phyloP scores from a whole-genome alignment of 257 asterid genomes.

The Solanum boliviense region DNA sequence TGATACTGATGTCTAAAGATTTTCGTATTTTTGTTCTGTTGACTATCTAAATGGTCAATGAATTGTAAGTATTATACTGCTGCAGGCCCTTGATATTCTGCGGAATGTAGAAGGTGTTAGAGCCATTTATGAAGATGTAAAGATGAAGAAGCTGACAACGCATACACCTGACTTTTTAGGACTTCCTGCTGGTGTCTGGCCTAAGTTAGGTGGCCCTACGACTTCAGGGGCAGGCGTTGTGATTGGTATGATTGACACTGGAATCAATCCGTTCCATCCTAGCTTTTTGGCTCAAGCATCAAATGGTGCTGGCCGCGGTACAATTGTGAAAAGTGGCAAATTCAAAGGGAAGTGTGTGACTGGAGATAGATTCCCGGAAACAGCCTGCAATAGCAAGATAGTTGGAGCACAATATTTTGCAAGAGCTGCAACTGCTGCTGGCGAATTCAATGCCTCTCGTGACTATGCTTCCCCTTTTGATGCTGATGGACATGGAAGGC shows the following conservation, averaged over 20 bases:
- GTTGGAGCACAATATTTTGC: slow-evolving; percentile 65
- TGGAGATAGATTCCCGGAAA: slow-evolving; percentile 34
- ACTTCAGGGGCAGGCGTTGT: slow-evolving; percentile 50
- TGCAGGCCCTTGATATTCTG: slow-evolving; percentile 32
- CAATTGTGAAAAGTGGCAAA: slow-evolving; percentile 9
- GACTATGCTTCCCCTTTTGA: slow-evolving; percentile 59
- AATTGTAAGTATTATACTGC: not conserved
- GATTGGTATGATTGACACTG: slow-evolving; percentile 63
- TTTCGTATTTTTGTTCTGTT: not conserved
- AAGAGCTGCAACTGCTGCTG: slow-evolving; percentile 54
- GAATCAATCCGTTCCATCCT: slow-evolving; percentile 55
- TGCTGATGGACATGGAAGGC: slow-evolving; percentile 81
- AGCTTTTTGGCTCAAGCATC: slow-evolving; percentile 30
- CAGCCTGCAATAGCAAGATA: slow-evolving; percentile 53
- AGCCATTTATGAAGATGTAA: slow-evolving; percentile 38
- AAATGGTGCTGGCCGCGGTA: not conserved
- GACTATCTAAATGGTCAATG: not conserved
- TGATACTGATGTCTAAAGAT: not conserved
- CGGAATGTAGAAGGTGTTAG: slow-evolving; percentile 26
- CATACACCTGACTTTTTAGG: slow-evolving; percentile 57
- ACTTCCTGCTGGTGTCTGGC: slow-evolving; percentile 43
- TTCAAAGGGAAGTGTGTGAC: slow-evolving; percentile 47
- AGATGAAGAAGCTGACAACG: slow-evolving; percentile 50
- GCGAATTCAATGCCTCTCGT: slow-evolving; percentile 38
- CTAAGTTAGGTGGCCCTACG: slow-evolving; percentile 35